A percentile compares a stretch with the other conserved stretches of the same genome.
Conservation (phyloP, 2,329 filamentous ascomycete genomes). For the Aureobasidium zeae region DNA sequence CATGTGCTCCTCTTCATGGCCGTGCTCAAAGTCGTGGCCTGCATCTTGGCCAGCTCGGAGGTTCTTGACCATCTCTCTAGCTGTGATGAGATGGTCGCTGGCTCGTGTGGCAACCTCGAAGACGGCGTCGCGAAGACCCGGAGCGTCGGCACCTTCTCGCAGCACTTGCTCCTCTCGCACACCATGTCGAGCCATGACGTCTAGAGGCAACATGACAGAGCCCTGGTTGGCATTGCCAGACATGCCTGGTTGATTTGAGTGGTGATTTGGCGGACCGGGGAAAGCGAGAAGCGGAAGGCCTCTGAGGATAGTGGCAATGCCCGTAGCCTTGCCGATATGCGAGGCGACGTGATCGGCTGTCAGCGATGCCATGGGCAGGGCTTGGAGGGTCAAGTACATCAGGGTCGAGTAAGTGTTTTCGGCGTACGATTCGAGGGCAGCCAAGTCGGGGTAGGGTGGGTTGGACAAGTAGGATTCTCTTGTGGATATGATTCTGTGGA, state of each 20-base stretch:
- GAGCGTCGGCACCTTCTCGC: conserved; percentile 65
- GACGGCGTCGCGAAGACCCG: conserved; percentile 77
- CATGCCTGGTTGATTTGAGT: conserved; percentile 40
- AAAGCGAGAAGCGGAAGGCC: conserved; percentile 84
- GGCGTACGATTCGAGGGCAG: conserved; percentile 73
- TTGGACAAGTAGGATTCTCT: conserved; percentile 78
- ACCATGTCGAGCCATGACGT: conserved; percentile 74
- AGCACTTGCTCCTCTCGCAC: conserved; percentile 87
- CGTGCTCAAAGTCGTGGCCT: conserved; percentile 83
- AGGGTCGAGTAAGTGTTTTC: conserved; percentile 93
- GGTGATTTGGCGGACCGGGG: conserved; percentile 51
- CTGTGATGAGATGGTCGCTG: conserved; percentile 92
- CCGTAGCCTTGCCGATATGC: conserved; percentile 88
- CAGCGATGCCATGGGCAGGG: conserved; percentile 69
- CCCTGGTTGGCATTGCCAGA: conserved; percentile 44
- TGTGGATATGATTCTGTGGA: conserved; percentile 63
- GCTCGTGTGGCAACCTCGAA: conserved; percentile 89
- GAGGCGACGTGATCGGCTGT: conserved; percentile 87
- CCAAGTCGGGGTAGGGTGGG: conserved; percentile 65
- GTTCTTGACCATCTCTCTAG: conserved; percentile 79
- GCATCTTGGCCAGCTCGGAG: conserved; percentile 63
- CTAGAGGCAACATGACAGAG: conserved; percentile 70
- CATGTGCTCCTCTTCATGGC: conserved; percentile 60
- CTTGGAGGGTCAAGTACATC: conserved; percentile 76
- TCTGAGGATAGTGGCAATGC: conserved; percentile 76